Evolutionary conservation across 495 filamentous ascomycete species (phyloP), one percentile per base, ranked within the genome.

Genomic region (Neurospora sp.): DNA sequence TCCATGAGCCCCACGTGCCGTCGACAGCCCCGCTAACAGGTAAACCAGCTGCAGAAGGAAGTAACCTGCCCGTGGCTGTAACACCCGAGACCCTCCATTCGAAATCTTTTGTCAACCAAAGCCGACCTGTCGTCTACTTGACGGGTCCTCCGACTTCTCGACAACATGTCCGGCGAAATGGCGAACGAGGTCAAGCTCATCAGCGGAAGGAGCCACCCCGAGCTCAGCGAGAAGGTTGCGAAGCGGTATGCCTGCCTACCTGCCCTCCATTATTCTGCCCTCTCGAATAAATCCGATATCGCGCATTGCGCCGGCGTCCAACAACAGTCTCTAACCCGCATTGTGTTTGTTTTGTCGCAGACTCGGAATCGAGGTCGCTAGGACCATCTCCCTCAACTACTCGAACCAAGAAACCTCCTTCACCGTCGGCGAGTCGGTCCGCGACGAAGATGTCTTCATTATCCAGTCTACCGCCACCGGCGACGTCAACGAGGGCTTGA

Each of bases 401-500:
- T 97, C 95, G 69, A 99, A 99, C 85, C 94, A 98, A 78, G 96
- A 99, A 81, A 98, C 93, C 16, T 96, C 92, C 74, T 94, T 99
- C 71, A 97, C 96, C 14, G 96, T 99, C 74, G 95, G 94, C 80
- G 96, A 99, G 83, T 94, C 92, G 75, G 96, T 99, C 42, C 90
- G 95, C 79, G 94, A 99, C 82, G 94, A 98, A 86, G 94, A 97
- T 90, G 94, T 97, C 79, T 99, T 97, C 86, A 95, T 99, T 75
- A 85, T 99, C 72, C 96, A 99, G 82, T 97, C 94, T 40, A 97
- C 96, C 61, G 90, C 91, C 14, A 96, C 96, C 4, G 94, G 95
- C 80, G 94, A 98, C 80, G 94, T 99, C 85, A 99, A 99, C 83
- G 96, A 99, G 80, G 96, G 94, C 68, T 87, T 99, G 70, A 99